Evolutionary conservation across 371 early-diverging fungal genomes (phyloP).

Genomic region (Lichtheimia hyalospora): DNA sequence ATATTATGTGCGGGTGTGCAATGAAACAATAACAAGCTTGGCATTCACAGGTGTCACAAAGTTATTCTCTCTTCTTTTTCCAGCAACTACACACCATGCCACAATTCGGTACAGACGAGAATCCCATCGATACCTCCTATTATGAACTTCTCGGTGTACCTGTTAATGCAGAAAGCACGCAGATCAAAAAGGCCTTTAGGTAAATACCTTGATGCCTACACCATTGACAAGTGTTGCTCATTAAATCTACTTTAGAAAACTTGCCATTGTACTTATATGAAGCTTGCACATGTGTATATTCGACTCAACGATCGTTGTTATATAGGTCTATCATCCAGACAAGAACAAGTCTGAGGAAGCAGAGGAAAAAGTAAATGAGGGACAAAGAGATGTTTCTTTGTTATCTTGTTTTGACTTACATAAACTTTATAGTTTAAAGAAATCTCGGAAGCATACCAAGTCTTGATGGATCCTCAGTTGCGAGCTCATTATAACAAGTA

Average conservation of each 20-base stretch:
- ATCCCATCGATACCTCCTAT: constrained; percentile 73
- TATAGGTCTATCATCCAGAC: constrained; percentile 92
- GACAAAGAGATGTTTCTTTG: neutral
- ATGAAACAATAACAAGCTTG: neutral
- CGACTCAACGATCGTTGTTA: neutral
- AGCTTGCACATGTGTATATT: neutral
- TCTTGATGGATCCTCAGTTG: constrained; percentile 86
- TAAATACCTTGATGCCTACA: constrained; percentile 46
- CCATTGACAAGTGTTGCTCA: constrained; percentile 2
- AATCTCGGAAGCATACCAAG: constrained; percentile 95
- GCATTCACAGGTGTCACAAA: constrained; percentile 4
- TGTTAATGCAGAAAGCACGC: constrained; percentile 74
- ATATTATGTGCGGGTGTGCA: neutral
- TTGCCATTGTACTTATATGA: constrained; percentile 42
- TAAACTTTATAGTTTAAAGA: constrained; percentile 71
- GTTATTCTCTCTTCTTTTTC: constrained; percentile 2
- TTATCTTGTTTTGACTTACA: neutral
- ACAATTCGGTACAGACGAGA: constrained; percentile 63
- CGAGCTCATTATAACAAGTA: constrained; percentile 89
- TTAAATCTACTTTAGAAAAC: constrained; percentile 26
- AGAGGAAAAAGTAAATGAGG: constrained; percentile 73
- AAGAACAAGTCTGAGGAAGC: constrained; percentile 89
- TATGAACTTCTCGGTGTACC: constrained; percentile 89
- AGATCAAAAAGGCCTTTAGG: constrained; percentile 96
- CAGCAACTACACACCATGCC: constrained; percentile 25